Evolutionary conservation across 2,329 filamentous ascomycete species (phyloP).

Genomic region (Calonectria pseudoreteaudii): DNA sequence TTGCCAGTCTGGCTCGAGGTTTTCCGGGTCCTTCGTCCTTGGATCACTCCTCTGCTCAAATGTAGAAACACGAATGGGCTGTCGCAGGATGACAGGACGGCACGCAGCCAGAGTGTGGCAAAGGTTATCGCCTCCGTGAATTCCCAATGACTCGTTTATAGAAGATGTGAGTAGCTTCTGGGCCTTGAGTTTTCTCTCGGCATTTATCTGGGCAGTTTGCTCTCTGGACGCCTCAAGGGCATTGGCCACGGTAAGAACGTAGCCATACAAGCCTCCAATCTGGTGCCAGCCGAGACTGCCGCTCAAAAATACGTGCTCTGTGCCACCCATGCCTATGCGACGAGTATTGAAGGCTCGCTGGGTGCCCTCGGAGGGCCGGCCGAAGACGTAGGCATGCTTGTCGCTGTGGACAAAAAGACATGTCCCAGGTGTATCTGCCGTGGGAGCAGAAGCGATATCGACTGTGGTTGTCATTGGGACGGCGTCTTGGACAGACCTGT

Average conservation of each 20-base stretch:
- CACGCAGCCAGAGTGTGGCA: constrained; percentile 85
- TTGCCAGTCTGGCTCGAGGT: constrained; percentile 72
- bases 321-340: constrained; percentile 71
- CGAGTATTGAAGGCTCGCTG: constrained; percentile 82
- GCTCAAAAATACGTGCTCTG: constrained; percentile 85
- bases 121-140: constrained; percentile 86
- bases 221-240: constrained; percentile 62
- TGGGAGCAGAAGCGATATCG: constrained; percentile 84
- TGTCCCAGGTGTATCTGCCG: constrained; percentile 88
- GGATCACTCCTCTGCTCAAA: constrained; percentile 72
- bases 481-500: too few species aligned
- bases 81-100: constrained; percentile 86
- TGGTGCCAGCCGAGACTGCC: constrained; percentile 81
- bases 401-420: constrained; percentile 84
- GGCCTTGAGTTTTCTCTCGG: constrained; percentile 54
- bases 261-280: constrained; percentile 84
- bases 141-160: constrained; percentile 59
- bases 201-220: constrained; percentile 53
- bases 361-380: constrained; percentile 83
- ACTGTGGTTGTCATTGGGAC: constrained; percentile 76
- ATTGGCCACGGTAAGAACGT: constrained; percentile 87
- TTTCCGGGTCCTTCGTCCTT: constrained; percentile 41
- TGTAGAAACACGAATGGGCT: constrained; percentile 78
- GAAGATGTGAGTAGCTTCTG: constrained; percentile 40
- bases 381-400: constrained; percentile 85